Base-by-base conservation (phyloP, 192 early-diverging fungal genomes). In the Umbelopsis vinacea region DNA sequence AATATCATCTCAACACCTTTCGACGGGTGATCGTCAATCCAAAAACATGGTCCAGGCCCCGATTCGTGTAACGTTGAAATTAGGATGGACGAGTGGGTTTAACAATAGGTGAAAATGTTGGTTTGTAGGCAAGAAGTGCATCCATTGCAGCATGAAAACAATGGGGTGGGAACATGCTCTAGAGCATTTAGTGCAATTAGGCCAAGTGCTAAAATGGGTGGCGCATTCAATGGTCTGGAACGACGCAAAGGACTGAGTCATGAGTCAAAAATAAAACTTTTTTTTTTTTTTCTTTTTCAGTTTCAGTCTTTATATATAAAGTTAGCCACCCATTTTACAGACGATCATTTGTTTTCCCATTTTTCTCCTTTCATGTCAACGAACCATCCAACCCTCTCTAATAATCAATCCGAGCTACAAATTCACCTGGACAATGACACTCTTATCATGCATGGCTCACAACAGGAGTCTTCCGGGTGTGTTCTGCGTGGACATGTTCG, bases 401-500 rank as follows among this genome's bases (percentile, higher is more conserved):
- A 19, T 33, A 26, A 26, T 54, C 53, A 54, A 9, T 63, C 57
- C 5, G 57, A 63, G 15, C 33, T 74, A 1, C 85, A 74, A 11
- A 79, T 83, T 6, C 45, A 60, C 37, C 22, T 83, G 10, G 81
- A 83, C 14, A 66, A 75, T 46, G 79, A 80, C 21, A 55, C 46
- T 17, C 38, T 83, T 10, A 75, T 71, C 10, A 80, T 85, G 74
- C 79, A 70, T 47, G 84, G 83, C 11, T 46, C 69, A 33, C 45
- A 71, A 19, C 14, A 55, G 11, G 83, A 85, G 57, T 81, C 83
- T 1, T 74, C 78, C 5, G 83, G 84, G 12, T 81, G 80, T 60
- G 54, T 89, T n/a, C 68, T 90, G 17, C 79, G 85, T 67, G 89
- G 89, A 4, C 74, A 82, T 12, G 71, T 90, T 21, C 60, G 81